Evolutionary conservation across 257 asterid genomes (phyloP).

Genomic region (Solanum neorickii): DNA sequence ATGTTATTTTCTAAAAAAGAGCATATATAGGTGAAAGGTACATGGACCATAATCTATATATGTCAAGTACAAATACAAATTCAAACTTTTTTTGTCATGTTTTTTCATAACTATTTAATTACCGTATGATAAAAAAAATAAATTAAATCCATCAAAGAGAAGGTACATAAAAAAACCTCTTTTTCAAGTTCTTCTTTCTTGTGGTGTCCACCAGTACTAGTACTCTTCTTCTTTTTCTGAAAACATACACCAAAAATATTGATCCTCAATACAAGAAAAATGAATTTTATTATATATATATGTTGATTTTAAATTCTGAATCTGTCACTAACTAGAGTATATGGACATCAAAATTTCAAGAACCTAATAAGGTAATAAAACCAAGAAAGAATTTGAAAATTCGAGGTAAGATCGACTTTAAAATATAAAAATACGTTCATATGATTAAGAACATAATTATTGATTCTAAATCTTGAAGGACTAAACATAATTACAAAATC

Average conservation of each 20-base stretch:
- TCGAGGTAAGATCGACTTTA: neutral
- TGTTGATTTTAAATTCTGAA: neutral
- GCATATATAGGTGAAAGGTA: neutral
- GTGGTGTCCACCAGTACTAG: conserved; percentile 31
- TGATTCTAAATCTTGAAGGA: neutral
- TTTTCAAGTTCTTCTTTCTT: conserved; percentile 63
- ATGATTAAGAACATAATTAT: neutral
- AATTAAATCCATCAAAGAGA: neutral
- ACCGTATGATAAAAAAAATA: neutral
- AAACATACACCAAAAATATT: neutral
- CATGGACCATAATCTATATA: conserved; percentile 1
- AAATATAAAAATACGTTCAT: neutral
- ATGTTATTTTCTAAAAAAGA: neutral
- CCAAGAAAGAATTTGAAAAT: neutral
- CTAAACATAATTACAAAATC: neutral
- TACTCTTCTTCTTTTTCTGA: conserved; percentile 39
- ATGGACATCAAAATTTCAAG: neutral
- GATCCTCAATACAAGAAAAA: neutral
- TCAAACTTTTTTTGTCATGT: neutral
- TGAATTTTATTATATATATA: no score
- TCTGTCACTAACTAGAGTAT: neutral
- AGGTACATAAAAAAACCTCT: conserved; percentile 38
- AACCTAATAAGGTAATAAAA: neutral
- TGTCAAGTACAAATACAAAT: neutral
- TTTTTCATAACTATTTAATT: neutral